Evolutionary conservation across 2,329 filamentous ascomycete species (phyloP), one percentile per base, ranked within the genome.

Genomic region (Penicillium sp.): DNA sequence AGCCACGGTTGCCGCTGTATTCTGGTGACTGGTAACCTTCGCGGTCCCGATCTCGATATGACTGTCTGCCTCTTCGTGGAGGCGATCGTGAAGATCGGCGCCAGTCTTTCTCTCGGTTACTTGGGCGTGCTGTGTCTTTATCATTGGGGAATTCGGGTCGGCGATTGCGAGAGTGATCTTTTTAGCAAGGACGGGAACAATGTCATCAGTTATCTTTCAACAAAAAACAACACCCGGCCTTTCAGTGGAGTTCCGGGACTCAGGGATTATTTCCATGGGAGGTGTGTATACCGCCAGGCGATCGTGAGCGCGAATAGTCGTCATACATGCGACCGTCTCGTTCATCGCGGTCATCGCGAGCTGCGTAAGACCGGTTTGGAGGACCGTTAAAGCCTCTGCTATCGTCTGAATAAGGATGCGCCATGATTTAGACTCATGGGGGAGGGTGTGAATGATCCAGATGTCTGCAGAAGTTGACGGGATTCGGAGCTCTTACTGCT

Each of bases 251-350:
- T 33, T 45, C 6, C 49, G 26, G 43, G 27, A 21, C 27, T 33
- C 50, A 53, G 29, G 33, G 24, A 22, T 16, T 33, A 35, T 44
- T 70, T 76, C 71, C 76, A 73, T 79, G 76, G 74, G 78, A 74
- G 74, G 75, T 73, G 67, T 68, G 71, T 72, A 71, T 76, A 75
- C 73, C 73, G 67, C 73, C 74, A 69, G 76, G 76, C 56, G 76
- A 76, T 54, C 71, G 73, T 55, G 77, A 78, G 65, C 69, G 70
- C 35, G 74, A 71, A 54, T 68, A 72, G 58, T 81, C 79, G 62
- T 80, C 78, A 62, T 80, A 80, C 73, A 80, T 78, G 50, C 71
- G 70, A 49, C 74, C 76, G 50, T 79, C 76, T 52, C 72, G 68
- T 54, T 78, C 72, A 50, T 79, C 76, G 52, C 71, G 68, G 53